phyloP scores from a whole-genome alignment of 2,329 filamentous ascomycete genomes.

The Endocalyx cinctus region DNA sequence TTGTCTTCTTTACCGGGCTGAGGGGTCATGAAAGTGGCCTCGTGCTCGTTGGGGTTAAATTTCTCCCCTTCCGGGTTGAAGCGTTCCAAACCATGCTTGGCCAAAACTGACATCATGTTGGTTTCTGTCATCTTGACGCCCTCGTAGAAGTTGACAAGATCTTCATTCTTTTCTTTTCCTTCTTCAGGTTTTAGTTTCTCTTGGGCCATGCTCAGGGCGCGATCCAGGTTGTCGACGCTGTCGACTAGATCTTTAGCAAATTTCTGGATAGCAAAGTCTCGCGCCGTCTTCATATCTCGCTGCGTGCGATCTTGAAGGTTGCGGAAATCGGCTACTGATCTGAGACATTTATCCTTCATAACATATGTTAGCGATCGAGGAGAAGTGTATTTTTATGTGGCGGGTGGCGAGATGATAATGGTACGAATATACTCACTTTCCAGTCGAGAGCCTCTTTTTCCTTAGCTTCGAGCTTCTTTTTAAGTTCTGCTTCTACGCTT shows the following conservation, averaged over 20 bases:
- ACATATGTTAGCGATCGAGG: neutral
- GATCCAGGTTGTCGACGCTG: conserved; percentile 94
- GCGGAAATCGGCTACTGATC: conserved; percentile 91
- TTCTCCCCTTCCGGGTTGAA: conserved; percentile 79
- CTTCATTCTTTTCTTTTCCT: conserved; percentile 41
- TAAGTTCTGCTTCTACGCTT: conserved; percentile 45
- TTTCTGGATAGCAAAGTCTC: conserved; percentile 90
- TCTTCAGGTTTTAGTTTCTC: conserved; percentile 58
- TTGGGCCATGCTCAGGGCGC: conserved; percentile 75
- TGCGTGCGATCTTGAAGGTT: conserved; percentile 94
- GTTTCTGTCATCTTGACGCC: conserved; percentile 93
- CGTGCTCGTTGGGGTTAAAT: conserved; percentile 95
- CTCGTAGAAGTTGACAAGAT: conserved; percentile 76
- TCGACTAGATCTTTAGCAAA: conserved; percentile 96
- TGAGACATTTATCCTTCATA: conserved; percentile 83
- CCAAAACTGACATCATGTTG: conserved; percentile 80
- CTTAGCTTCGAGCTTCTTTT: conserved; percentile 67
- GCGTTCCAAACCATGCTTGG: conserved; percentile 90
- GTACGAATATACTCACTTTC: conserved; percentile 63
- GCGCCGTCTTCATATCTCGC: conserved; percentile 81
- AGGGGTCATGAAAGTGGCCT: conserved; percentile 92
- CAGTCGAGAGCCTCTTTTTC: conserved; percentile 72
- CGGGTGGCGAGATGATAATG: conserved; percentile 1
- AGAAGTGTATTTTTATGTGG: conserved; percentile 3
- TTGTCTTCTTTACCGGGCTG: conserved; percentile 85